Evolutionary conservation across 2,329 filamentous ascomycete genomes (phyloP).

Genomic region (Aspergillus sp.): DNA sequence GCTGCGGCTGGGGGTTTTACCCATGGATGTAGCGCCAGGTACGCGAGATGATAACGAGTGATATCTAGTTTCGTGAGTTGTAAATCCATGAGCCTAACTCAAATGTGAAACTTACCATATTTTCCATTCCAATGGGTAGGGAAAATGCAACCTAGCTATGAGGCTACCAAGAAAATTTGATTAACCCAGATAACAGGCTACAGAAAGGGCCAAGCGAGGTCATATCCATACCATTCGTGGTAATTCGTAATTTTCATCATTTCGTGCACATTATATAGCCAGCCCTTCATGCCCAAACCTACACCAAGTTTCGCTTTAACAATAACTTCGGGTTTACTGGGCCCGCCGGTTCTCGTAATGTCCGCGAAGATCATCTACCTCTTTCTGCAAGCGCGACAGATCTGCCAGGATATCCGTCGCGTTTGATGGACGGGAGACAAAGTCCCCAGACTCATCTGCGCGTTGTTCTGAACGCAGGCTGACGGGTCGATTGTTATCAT

Average conservation of each 20-base stretch:
- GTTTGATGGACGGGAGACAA: constrained; percentile 40
- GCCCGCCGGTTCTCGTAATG: constrained; percentile 38
- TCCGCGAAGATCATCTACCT: constrained; percentile 63
- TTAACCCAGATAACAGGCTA: background rate
- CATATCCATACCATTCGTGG: background rate
- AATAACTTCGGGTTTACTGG: constrained; percentile 19
- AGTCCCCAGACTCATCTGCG: constrained; percentile 1
- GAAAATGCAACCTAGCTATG: background rate
- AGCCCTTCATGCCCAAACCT: background rate
- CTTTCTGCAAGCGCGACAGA: constrained; percentile 68
- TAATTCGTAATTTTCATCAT: constrained; percentile 4
- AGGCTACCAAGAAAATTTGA: background rate
- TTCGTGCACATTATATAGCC: constrained; percentile 10
- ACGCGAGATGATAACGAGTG: background rate
- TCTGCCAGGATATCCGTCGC: constrained; percentile 68
- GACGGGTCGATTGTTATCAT: constrained; percentile 23
- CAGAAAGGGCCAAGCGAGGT: background rate
- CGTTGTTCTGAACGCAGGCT: constrained; percentile 21
- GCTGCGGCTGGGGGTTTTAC: background rate
- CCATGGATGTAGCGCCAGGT: background rate
- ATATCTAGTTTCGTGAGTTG: background rate
- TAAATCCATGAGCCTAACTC: background rate
- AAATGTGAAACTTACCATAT: background rate
- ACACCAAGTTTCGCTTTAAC: background rate
- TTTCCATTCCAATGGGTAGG: background rate